These are phyloP conservation scores for Leishmania braziliensis DNA, from an alignment of 208 protist species.

Conservation along the genomic window DNA sequence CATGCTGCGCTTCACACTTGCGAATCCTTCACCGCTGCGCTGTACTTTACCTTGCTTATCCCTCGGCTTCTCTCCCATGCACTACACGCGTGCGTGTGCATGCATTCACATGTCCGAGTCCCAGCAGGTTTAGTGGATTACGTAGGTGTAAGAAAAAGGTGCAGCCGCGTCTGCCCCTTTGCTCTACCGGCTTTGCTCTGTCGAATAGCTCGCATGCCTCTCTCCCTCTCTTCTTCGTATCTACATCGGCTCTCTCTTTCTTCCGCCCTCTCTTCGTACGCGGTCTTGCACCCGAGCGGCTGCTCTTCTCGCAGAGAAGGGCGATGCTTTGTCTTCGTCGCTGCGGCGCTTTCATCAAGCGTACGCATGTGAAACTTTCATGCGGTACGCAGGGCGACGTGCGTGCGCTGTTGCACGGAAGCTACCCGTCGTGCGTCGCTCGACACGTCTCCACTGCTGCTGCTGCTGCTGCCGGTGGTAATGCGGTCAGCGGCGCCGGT, in stretches of 20 bases:
- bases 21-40: not conserved
- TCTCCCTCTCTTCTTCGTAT: not conserved
- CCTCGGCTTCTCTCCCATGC: not conserved
- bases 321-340: not conserved
- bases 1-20: not conserved
- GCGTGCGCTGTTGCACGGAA: not conserved
- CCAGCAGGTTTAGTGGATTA: not conserved
- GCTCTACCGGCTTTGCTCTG: not conserved
- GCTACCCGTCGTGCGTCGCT: not conserved
- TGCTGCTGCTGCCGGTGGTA: not conserved
- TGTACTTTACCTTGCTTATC: not conserved
- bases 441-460: not conserved
- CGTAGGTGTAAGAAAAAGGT: not conserved
- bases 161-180: not conserved
- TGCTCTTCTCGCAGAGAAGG: too few species aligned
- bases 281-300: not conserved
- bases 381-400: not conserved
- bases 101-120: not conserved
- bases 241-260: not conserved
- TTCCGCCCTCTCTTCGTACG: not conserved
- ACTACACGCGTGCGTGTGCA: not conserved
- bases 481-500: not conserved
- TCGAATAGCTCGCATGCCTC: not conserved
- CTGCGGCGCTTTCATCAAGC: not conserved
- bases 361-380: not conserved